phyloP scores from a whole-genome alignment of 352 stramenopile species.

The Globisporangium solare region DNA sequence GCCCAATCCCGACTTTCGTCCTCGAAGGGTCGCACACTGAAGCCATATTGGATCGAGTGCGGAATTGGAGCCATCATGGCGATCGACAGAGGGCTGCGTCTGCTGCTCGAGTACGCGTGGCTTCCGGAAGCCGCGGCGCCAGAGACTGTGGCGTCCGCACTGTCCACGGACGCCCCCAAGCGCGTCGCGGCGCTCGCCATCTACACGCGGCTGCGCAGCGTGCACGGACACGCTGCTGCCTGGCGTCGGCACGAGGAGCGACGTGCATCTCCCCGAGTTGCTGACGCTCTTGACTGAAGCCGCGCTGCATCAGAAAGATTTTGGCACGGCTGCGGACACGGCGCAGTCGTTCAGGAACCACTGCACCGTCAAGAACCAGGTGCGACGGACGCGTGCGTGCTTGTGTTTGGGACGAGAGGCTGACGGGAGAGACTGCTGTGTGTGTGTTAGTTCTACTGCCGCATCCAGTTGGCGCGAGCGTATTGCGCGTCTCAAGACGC shows the following conservation, averaged over 20 bases:
- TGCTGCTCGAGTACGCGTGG: constrained; percentile 39
- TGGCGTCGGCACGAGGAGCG: constrained; percentile 10
- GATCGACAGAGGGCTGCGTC: constrained; percentile 47
- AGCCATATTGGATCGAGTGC: background rate
- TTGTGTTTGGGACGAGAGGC: too few relatives aligned
- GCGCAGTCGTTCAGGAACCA: constrained; percentile 74
- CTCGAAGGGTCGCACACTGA: constrained; percentile 30
- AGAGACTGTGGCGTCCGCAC: background rate
- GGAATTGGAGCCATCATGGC: constrained; percentile 35
- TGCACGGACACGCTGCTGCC: constrained; percentile 37
- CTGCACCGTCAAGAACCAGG: constrained; percentile 68
- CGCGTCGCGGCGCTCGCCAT: constrained; percentile 31
- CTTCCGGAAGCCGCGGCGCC: constrained; percentile 20
- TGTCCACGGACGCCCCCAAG: background rate
- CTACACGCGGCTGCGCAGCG: constrained; percentile 25
- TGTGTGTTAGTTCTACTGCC: constrained; percentile 87
- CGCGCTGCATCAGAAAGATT: constrained; percentile 61
- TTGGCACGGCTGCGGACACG: constrained; percentile 42
- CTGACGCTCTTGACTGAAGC: constrained; percentile 74
- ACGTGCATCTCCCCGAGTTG: constrained; percentile 59
- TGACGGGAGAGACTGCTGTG: too few relatives aligned
- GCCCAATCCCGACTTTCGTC: constrained; percentile 14
- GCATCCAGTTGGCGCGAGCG: constrained; percentile 77
- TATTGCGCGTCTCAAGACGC: constrained; percentile 49
- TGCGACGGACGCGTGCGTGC: constrained; percentile 13